Percentiles rank a stretch among this genome's conserved stretches.
Evolutionary conservation across 768 basidiomycete genomes (phyloP).

Genomic region (Naematelia encephala): DNA sequence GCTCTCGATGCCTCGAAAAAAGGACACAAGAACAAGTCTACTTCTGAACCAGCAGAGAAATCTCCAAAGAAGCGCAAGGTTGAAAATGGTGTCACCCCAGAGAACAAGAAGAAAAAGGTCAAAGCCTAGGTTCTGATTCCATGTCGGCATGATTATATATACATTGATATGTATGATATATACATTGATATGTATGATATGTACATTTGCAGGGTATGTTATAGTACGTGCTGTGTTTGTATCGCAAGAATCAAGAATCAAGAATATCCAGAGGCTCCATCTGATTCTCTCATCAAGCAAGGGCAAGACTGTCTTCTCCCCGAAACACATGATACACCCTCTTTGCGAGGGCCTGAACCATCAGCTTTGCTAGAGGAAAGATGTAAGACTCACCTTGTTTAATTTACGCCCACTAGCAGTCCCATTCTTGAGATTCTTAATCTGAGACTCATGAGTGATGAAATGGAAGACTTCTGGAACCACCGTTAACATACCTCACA

Average conservation of each 20-base stretch:
- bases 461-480: neutral
- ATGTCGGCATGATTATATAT: slow-evolving; percentile 2
- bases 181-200: slow-evolving; percentile 1
- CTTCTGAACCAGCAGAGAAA: neutral
- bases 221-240: neutral
- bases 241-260: neutral
- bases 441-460: slow-evolving; percentile 14
- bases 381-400: slow-evolving; percentile 21
- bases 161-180: slow-evolving; percentile 1
- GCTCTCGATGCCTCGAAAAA: neutral
- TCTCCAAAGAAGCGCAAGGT: slow-evolving; percentile 5
- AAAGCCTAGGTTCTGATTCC: too few species aligned
- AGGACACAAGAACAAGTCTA: slow-evolving; percentile 1
- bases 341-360: slow-evolving; percentile 31
- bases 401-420: slow-evolving; percentile 30
- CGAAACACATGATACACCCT: slow-evolving; percentile 35
- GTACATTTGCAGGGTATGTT: neutral
- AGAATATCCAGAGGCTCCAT: too few species aligned
- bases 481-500: slow-evolving; percentile 35
- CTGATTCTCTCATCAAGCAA: slow-evolving; percentile 21
- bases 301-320: slow-evolving; percentile 39
- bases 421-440: slow-evolving; percentile 31
- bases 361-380: neutral
- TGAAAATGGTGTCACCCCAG: neutral
- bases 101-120: slow-evolving; percentile 20